phyloP scores from a whole-genome alignment of 2,329 filamentous ascomycete genomes.

The Alternaria atra region DNA sequence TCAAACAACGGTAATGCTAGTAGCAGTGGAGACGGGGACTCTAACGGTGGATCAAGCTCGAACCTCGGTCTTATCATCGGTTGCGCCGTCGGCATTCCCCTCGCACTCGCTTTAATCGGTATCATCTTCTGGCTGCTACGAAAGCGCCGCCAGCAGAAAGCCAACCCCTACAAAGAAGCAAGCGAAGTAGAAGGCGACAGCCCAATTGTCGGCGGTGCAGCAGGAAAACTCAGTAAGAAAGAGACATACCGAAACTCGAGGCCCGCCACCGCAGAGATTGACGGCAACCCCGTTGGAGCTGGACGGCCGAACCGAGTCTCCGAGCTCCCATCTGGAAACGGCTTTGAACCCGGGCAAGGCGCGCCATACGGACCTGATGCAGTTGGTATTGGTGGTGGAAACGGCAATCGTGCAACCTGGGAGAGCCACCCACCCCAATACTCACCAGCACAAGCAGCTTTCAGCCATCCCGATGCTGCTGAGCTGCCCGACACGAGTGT shows the following conservation, averaged over 20 bases:
- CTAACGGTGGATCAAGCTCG: slow-evolving; percentile 22
- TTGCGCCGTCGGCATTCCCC: slow-evolving; percentile 48
- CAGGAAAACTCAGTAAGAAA: slow-evolving; percentile 34
- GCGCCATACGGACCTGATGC: slow-evolving; percentile 39
- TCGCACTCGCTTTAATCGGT: slow-evolving; percentile 41
- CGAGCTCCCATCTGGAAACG: slow-evolving; percentile 41
- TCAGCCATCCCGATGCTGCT: slow-evolving; percentile 15
- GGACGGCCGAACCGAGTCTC: slow-evolving; percentile 40
- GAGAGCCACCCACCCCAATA: slow-evolving; percentile 43
- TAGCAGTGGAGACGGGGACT: not conserved
- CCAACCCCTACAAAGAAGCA: slow-evolving; percentile 26
- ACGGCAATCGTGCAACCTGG: slow-evolving; percentile 33
- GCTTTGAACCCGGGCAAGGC: slow-evolving; percentile 35
- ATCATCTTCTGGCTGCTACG: slow-evolving; percentile 46
- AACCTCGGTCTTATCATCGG: slow-evolving; percentile 46
- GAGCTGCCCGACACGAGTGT: slow-evolving; percentile 33
- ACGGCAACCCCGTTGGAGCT: slow-evolving; percentile 39
- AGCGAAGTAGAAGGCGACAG: slow-evolving; percentile 25
- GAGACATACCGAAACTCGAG: slow-evolving; percentile 26
- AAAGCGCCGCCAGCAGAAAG: slow-evolving; percentile 39
- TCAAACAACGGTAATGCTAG: not conserved
- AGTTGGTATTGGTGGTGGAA: slow-evolving; percentile 45
- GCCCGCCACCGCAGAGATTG: slow-evolving; percentile 39
- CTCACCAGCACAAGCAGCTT: slow-evolving; percentile 30
- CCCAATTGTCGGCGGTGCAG: slow-evolving; percentile 34